phyloP scores from a whole-genome alignment of 2,329 filamentous ascomycete species.

The Paracoccidioides lutzii region DNA sequence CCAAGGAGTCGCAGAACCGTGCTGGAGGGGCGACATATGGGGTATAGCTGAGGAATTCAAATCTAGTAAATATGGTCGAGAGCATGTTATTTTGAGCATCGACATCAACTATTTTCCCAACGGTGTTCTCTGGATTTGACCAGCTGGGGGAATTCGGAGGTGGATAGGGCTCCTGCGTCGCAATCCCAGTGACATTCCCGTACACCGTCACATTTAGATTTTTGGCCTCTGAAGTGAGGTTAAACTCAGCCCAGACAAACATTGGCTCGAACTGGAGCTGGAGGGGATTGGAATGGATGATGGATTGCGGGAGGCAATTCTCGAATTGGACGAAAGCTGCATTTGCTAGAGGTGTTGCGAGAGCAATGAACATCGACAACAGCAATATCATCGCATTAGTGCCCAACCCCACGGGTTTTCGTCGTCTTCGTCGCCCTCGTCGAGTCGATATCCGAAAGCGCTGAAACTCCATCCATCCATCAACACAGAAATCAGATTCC shows the following conservation, averaged over 20 bases:
- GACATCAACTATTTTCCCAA: slow-evolving; percentile 65
- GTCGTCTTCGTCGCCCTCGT: not conserved
- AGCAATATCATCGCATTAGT: not conserved
- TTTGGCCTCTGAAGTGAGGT: slow-evolving; percentile 39
- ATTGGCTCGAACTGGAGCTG: slow-evolving; percentile 70
- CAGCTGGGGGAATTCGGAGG: slow-evolving; percentile 46
- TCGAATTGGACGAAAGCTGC: slow-evolving; percentile 64
- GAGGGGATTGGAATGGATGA: slow-evolving; percentile 45
- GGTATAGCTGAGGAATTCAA: slow-evolving; percentile 65
- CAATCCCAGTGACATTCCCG: slow-evolving; percentile 76
- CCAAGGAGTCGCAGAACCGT: slow-evolving; percentile 54
- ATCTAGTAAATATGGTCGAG: slow-evolving; percentile 59
- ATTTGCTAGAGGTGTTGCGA: slow-evolving; percentile 28
- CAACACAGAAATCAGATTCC: not conserved
- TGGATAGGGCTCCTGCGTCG: slow-evolving; percentile 46
- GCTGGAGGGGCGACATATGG: slow-evolving; percentile 43
- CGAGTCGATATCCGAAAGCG: not conserved
- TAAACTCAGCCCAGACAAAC: slow-evolving; percentile 53
- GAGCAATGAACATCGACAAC: not conserved
- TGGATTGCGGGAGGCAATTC: slow-evolving; percentile 60
- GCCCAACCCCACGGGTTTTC: not conserved
- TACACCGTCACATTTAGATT: slow-evolving; percentile 64
- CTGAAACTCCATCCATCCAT: not conserved
- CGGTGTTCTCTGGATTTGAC: slow-evolving; percentile 45
- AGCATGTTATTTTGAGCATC: slow-evolving; percentile 46